Evolutionary conservation across 768 basidiomycete genomes (phyloP), one percentile per base, ranked within the genome.

Genomic region (Pleurotus tuber-regium): DNA sequence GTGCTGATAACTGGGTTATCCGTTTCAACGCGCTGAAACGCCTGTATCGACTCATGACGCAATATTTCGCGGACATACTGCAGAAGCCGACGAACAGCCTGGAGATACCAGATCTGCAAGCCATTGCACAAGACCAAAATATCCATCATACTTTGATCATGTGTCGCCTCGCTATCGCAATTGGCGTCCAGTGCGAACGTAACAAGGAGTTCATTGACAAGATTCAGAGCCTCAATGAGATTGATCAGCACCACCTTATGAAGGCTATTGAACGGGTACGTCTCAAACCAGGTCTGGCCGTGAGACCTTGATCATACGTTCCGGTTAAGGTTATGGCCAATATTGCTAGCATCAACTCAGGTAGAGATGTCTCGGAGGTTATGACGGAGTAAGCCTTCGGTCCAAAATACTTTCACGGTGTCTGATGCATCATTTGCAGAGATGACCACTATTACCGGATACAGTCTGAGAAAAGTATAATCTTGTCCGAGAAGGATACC

Each of bases 391-490:
- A 57, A 53, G 87, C 75, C 16, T n/a, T n/a, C n/a, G n/a, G n/a
- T n/a, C n/a, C n/a, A n/a, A n/a, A n/a, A 33, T 19, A 16, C 50
- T 43, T 33, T 10, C 6, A 26, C 25, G n/a, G 9, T 11, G 12
- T 18, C 30, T 19, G 14, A 29, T 11, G 8, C 47, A 41, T 18
- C 31, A 33, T 18, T 28, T 10, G 10, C 63, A 91, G 89, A 66
- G 91, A 93, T 63, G 89, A 93, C 64, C 91, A 92, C 58, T 94
- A 90, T 64, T 92, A 93, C 66, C 78, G 77, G 46, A 84, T 93
- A 51, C 92, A 93, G 61, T 87, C 80, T 4, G 92, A 89, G 61
- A 78, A 84, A 52, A 88, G 84, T 54, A 83, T 82, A 55, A 79
- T 93, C 48, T 72, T 87, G 11, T 76, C 82, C 3, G 92, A 95